Base-by-base conservation (phyloP, 257 asterid species). In the Ilex aquifolium region DNA sequence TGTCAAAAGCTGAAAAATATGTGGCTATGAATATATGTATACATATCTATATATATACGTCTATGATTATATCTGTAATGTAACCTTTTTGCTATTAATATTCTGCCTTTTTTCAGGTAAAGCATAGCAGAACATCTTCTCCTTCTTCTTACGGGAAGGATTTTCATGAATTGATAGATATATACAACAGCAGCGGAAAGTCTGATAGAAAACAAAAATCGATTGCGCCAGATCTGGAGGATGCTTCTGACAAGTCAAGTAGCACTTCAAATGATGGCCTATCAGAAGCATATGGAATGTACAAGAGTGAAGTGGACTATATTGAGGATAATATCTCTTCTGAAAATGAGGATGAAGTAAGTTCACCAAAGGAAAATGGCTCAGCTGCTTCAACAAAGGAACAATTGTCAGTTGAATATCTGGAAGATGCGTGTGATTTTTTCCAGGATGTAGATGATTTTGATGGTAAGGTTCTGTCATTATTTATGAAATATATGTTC, bases 361-460 rank as follows among this genome's bases (percentile, higher is more conserved):
- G 49, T 49, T 46, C 40, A 66, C 69, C 64, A 46, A 31, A 21
- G 56, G 77, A 75, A 60, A 10, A 32, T 65, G 52, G 70, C 44
- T 65, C 65, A 56, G 67, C 76, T 48, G 59, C 82, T 71, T 57
- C 64, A 44, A 65, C 79, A 70, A 87, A 74, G 69, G 65, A 69
- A 56, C 71, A 79, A 67, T 67, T 88, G 66, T 80, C 95, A 58
- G 85, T 88, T 62, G 78, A 83, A 63, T 88, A 53, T 71, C 79
- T 88, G 57, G 95, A 85, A 83, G 95, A 83, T 74, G 95, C 81
- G 62, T 79, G 74, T 59, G 94, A 88, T 73, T 46, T 66, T 49
- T 64, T 77, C 61, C 82, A 61, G 65, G 87, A 77, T 57, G 88
- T 57, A 16, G 87, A 88, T 80, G 95, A 88, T 76, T 76, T 88